Evolutionary conservation across 192 early-diverging fungal species (phyloP).

Genomic region (Funneliformis geosporum): DNA sequence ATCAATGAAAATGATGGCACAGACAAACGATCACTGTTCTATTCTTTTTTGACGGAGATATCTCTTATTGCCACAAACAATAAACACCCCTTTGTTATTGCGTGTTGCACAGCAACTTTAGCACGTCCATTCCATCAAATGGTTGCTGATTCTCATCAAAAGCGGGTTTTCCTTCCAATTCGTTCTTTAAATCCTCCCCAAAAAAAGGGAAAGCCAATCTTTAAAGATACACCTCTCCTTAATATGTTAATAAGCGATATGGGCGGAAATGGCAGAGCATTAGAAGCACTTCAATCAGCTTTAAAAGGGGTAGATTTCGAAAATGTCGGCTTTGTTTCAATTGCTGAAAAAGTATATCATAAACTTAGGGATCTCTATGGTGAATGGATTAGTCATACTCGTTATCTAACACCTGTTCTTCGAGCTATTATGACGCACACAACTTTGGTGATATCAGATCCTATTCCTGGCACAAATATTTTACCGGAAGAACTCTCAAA

Average conservation of each 20-base stretch:
- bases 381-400: neutral
- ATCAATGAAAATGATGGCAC: neutral
- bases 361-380: neutral
- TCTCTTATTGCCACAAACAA: neutral
- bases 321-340: neutral
- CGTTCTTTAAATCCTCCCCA: conserved; percentile 1
- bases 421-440: neutral
- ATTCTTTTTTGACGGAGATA: neutral
- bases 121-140: neutral
- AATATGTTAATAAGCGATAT: conserved; percentile 11
- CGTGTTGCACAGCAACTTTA: conserved; percentile 19
- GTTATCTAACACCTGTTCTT: conserved; percentile 1
- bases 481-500: neutral
- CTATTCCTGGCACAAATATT: conserved; percentile 6
- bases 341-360: neutral
- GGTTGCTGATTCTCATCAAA: conserved; percentile 7
- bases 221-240: neutral
- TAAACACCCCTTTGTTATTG: neutral
- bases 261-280: conserved; percentile 3
- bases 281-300: conserved; percentile 1
- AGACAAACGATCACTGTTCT: neutral
- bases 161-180: neutral
- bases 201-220: neutral
- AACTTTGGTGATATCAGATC: neutral
- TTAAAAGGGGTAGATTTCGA: neutral